Evolutionary conservation across 768 basidiomycete species (phyloP).

Genomic region (Phaffia australis): DNA sequence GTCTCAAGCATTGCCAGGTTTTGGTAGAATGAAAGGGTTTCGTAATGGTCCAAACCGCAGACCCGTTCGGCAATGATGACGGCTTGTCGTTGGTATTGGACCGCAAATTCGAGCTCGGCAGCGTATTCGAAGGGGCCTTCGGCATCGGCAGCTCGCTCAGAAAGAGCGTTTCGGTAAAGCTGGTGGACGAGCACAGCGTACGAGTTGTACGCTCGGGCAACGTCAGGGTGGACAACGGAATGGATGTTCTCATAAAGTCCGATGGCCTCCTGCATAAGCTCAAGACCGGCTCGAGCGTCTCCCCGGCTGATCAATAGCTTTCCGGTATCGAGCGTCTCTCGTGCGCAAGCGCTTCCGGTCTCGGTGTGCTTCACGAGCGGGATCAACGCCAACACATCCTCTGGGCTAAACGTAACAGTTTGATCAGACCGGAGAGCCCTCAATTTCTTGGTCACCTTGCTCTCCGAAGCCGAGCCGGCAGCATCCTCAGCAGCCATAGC

Average conservation of each 20-base stretch:
- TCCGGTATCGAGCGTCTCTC: slow-evolving; percentile 41
- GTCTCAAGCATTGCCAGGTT: slow-evolving; percentile 41
- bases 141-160: slow-evolving; percentile 31
- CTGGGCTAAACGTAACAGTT: slow-evolving; percentile 36
- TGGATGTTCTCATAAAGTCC: slow-evolving; percentile 42
- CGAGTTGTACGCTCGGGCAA: slow-evolving; percentile 40
- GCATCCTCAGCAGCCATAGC: slow-evolving; percentile 14
- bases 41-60: slow-evolving; percentile 38
- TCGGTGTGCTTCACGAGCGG: slow-evolving; percentile 40
- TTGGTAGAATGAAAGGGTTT: slow-evolving; percentile 41
- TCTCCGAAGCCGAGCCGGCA: slow-evolving; percentile 23
- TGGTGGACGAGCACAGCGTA: slow-evolving; percentile 40
- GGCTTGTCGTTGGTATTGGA: slow-evolving; percentile 40
- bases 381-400: slow-evolving; percentile 39
- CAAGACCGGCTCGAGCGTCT: slow-evolving; percentile 38
- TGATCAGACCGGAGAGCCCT: neutral
- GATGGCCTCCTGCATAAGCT: slow-evolving; percentile 40
- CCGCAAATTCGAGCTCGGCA: slow-evolving; percentile 37
- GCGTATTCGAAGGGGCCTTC: slow-evolving; percentile 33
- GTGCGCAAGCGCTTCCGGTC: slow-evolving; percentile 38
- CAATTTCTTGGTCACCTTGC: slow-evolving; percentile 31
- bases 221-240: slow-evolving; percentile 42
- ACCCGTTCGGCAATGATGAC: slow-evolving; percentile 41
- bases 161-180: slow-evolving; percentile 28
- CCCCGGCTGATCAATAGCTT: slow-evolving; percentile 37